Base-by-base conservation (phyloP, 2,329 filamentous ascomycete species). In the Myotisia sp. region DNA sequence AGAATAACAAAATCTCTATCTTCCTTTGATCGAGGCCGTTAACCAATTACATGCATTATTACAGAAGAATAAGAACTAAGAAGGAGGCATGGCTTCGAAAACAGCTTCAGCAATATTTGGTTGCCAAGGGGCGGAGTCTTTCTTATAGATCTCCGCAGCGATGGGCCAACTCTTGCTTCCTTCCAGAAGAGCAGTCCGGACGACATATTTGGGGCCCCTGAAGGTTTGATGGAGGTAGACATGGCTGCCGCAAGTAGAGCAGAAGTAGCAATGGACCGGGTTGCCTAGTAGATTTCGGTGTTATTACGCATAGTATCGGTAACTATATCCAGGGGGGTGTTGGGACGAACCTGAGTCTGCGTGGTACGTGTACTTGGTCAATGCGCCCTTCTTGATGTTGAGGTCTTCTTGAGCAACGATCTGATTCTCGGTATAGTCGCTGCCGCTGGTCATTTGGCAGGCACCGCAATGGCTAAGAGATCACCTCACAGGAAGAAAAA, bases 191-290 rank as follows among this genome's bases (percentile, higher is more conserved):
- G 56, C 62, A 3, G 67, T 74, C 33, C 69, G 62, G 5, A 68
- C 54, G 36, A 71, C 56, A 39, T 70, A 64, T 30, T 55, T 68
- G 3, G 55, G 51, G 37, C 66, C 63, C 42, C 68, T 55, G 30
- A 63, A 60, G 27, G 62, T 58, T 44, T 71, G 68, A 45, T 70
- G 65, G 51, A 72, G 68, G 51, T 71, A 71, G 19, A 66, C 57
- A 47, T 70, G 67, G 3, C 58, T 47, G 5, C 64, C 70, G 63
- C 68, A 73, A 45, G 65, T 68, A 29, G 63, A 58, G 58, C 69
- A 72, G 55, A 64, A 71, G 57, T 64, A 71, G 60, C 69, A 73
- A 52, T 70, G 54, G 20, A 71, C 67, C 5, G 55, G 48, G 33
- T 71, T 70, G 44, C 67, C 66, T 63, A 27, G 14, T 5, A 19